Percentiles rank a stretch among this genome's conserved stretches.
These are phyloP conservation scores for Wickerhamomyces alni DNA, from an alignment of 805 yeast species.

Conservation along the genomic window DNA sequence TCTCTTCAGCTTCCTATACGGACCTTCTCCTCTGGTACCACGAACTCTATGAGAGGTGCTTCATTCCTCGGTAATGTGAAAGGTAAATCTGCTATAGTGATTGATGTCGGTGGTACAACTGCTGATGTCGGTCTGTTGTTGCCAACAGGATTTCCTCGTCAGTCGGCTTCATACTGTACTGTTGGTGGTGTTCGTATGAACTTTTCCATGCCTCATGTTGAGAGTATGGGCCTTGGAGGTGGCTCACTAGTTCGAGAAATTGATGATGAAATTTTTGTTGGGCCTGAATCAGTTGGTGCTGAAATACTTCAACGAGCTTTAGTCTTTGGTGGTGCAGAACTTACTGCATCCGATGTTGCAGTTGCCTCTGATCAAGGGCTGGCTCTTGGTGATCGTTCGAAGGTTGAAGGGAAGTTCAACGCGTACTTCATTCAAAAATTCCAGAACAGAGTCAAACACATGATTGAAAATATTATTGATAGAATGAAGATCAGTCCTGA, in stretches of 20 bases:
- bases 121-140: constrained; percentile 42
- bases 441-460: constrained; percentile 12
- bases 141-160: constrained; percentile 41
- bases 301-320: constrained; percentile 27
- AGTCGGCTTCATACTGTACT: constrained; percentile 35
- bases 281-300: constrained; percentile 44
- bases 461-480: constrained; percentile 36
- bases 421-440: constrained; percentile 4
- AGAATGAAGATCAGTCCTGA: constrained; percentile 39
- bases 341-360: constrained; percentile 35
- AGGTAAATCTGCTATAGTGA: constrained; percentile 30
- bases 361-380: constrained; percentile 13
- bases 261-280: constrained; percentile 27
- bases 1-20: constrained; percentile 37
- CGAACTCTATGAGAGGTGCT: constrained; percentile 45
- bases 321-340: constrained; percentile 37
- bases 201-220: constrained; percentile 46
- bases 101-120: constrained; percentile 47
- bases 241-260: constrained; percentile 38
- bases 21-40: constrained; percentile 45
- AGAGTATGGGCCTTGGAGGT: constrained; percentile 45
- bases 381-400: neutral
- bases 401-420: too few species aligned
- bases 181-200: constrained; percentile 45
- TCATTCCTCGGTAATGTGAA: constrained; percentile 28